Base-by-base conservation (phyloP, 2,329 filamentous ascomycete species). In the Diaporthe citriasiana region DNA sequence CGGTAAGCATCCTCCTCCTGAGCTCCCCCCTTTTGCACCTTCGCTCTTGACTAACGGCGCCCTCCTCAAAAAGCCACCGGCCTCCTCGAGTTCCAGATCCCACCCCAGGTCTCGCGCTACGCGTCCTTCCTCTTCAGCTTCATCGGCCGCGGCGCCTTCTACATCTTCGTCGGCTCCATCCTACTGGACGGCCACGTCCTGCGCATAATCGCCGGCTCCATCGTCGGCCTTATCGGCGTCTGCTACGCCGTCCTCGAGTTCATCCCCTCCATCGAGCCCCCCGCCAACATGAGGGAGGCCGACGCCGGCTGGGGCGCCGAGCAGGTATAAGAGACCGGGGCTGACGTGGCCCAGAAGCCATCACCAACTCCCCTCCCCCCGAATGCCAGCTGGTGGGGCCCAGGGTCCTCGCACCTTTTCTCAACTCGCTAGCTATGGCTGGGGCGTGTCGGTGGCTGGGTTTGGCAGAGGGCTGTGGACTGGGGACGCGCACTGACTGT, bases 101-200 rank as follows among this genome's bases (percentile, higher is more conserved):
- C 97, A 68, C 94, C 95, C 74, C 95, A 98, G 83, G 89, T 98
- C 71, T 93, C 95, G 74, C 93, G 95, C 85, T 98, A 98, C 87
- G 96, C 95, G 71, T 97, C 95, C 15, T 99, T 99, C 88, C 92
- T 98, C 85, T 98, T 98, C 88, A 97, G 94, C 73, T 98, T 99
- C 89, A 86, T 98, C 79, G 97, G 97, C 76, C 95, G 97, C 82
- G 97, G 97, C 85, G 89, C 95, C 83, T 98, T 99, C 88, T 99
- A 99, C 89, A 90, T 98, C 85, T 98, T 99, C 85, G 88, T 98
- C 80, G 97, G 96, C 78, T 93, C 91, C 78, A 93, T 98, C 79
- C 89, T 98, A 73, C 90, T 98, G 73, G 91, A 94, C 78, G 84
- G 88, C 77, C 81, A 87, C 76, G 86, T 91, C 80, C 87, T 93